Evolutionary conservation across 140 eudicot genomes (phyloP), one percentile per base, ranked within the genome.

Genomic region (Flaveria floridana): DNA sequence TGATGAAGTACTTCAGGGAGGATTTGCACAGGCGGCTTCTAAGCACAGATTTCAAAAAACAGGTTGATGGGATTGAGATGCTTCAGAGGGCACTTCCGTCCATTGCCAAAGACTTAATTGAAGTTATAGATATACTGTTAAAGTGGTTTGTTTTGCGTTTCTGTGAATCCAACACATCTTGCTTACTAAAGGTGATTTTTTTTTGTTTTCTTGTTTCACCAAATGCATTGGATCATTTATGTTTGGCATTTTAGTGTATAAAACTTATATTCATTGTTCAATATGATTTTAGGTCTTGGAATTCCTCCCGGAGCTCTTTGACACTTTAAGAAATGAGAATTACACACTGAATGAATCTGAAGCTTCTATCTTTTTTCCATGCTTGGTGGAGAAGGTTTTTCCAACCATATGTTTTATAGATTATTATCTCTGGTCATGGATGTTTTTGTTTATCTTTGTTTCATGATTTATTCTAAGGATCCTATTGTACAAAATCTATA

Each of bases 11-110:
- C 85, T 91, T 91, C 59, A 84, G 99, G 85, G 99, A 95, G 79
- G 97, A 95, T 83, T 70, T 95, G 87, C 88, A 89, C 68, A 81
- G 87, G 76, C 85, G 93, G 77, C 96, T 95, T 73, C 81, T 91
- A 59, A 91, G 96, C 84, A 78, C 96, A 1, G 97, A 95, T 84
- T 95, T 95, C 71, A 95, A 95, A 79, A 95, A 95, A 83, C 99
- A 91, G 76, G 97, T 95, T 74, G 97, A 91, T 82, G 99, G 97
- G 72, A 91, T 95, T 39, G 99, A 95, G 80, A 87, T 95, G 89
- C 92, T 95, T 73, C 99, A 95, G 50, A 88, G 85, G 96, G 96
- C 95, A 65, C 89, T 95, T 74, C 93, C 95, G 56, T 82, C 96
- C 13, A 84, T 86, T 2, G 84, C 79, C 51, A 95, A 80, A 82